A percentile compares a stretch with the other conserved stretches of the same genome.
Evolutionary conservation across 306 rosid species (phyloP).

Genomic region (Fagus sylvatica): DNA sequence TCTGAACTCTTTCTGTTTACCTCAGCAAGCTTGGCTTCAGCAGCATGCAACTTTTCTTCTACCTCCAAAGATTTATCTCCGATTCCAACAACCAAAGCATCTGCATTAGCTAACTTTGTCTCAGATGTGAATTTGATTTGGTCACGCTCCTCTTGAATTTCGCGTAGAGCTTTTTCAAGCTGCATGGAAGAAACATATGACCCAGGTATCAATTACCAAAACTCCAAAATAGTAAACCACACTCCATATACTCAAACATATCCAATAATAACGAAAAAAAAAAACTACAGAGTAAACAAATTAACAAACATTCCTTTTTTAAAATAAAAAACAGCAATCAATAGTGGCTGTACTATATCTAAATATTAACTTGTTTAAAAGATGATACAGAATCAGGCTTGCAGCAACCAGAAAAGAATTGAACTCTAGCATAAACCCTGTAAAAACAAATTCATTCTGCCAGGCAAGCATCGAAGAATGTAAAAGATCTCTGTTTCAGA

Average conservation of each 20-base stretch:
- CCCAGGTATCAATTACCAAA: slow-evolving; percentile 18
- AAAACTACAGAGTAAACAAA: background rate
- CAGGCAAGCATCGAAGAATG: background rate
- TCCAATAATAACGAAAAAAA: slow-evolving; percentile 10
- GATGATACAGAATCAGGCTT: slow-evolving; percentile 18
- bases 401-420: background rate
- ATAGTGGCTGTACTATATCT: background rate
- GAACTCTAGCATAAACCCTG: background rate
- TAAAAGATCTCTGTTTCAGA: background rate
- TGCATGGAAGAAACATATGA: slow-evolving; percentile 36
- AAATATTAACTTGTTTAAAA: background rate
- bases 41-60: slow-evolving; percentile 65
- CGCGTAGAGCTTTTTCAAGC: slow-evolving; percentile 77
- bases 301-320: background rate
- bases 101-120: slow-evolving; percentile 67
- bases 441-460: background rate
- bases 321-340: background rate
- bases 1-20: slow-evolving; percentile 63
- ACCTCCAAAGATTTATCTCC: slow-evolving; percentile 69
- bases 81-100: slow-evolving; percentile 62
- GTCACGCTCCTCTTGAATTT: slow-evolving; percentile 54
- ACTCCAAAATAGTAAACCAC: slow-evolving; percentile 14
- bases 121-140: slow-evolving; percentile 51
- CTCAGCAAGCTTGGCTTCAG: slow-evolving; percentile 79
- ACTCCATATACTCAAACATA: no score